Evolutionary conservation across 2,329 filamentous ascomycete genomes (phyloP), one percentile per base, ranked within the genome.

Genomic region (Plenodomus tracheiphilus): DNA sequence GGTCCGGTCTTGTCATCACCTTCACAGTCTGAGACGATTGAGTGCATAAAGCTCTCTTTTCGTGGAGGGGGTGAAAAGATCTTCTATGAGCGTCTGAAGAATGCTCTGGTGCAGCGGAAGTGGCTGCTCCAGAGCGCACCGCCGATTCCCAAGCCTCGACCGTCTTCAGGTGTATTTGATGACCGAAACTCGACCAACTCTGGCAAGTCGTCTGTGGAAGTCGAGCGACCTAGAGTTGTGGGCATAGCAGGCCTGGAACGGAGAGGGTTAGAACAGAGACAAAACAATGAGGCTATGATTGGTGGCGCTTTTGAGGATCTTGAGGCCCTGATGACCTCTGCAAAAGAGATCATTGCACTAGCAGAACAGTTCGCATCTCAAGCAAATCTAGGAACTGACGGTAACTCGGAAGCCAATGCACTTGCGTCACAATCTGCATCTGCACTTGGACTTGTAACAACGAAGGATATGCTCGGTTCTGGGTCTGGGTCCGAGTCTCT

Each of bases 301-400:
- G 93, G 93, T 20, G 91, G 84, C 57, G 92, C 94, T 0, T 99
- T 99, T 64, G 93, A 97, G 69, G 94, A 99, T 65, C 82, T 99
- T 0, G 93, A 97, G 69, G 92, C 94, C 3, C 79, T 99, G 32
- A 99, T 97, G 93, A 91, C 92, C 2, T 97, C 93, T 3, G 94
- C 94, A 4, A 97, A 97, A 69, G 91, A 99, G 68, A 91, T 99
- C 41, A 87, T 97, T 42, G 91, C 91, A 4, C 85, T 99, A 36
- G 94, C 94, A 1, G 93, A 97, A 72, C 85, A 85, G 15, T 93
- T 97, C 61, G 86, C 91, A 1, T 80, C 84, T 11, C 88, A 92
- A 65, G 77, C 79, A 0, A 77, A 78, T 48, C 75, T 78, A 17
- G 83, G 81, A 18, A 81, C 79, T n/a, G 81, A 72, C 34, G 70